Percentiles rank a stretch among this genome's conserved stretches.
phyloP scores from a whole-genome alignment of 768 basidiomycete species.

The Mycena metata region DNA sequence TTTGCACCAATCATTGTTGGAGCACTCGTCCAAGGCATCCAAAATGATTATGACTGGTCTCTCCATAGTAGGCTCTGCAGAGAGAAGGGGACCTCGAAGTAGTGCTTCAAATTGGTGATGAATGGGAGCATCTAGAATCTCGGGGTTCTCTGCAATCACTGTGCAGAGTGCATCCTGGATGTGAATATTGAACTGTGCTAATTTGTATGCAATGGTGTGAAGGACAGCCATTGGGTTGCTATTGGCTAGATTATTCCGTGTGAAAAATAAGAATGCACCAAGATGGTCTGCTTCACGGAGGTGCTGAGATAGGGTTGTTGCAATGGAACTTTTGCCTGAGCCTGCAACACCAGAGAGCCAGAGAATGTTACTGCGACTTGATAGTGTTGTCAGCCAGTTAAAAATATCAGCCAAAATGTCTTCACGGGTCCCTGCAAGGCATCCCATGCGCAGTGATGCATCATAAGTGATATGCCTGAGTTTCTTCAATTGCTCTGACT shows the following conservation, averaged over 20 bases:
- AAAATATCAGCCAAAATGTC: neutral
- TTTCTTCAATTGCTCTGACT: neutral
- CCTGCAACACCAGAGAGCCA: constrained; percentile 40
- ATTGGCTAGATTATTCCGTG: constrained; percentile 21
- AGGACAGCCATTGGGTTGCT: constrained; percentile 26
- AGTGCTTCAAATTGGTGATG: constrained; percentile 10
- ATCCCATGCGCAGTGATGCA: neutral
- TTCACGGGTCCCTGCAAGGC: constrained; percentile 14
- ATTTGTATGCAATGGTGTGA: constrained; percentile 29
- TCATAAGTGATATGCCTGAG: neutral
- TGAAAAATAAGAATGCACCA: constrained; percentile 40
- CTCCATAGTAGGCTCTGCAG: neutral
- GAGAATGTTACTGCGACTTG: neutral
- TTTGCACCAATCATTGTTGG: neutral
- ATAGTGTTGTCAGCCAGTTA: neutral
- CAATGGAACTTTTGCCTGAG: neutral
- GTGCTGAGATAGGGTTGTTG: neutral
- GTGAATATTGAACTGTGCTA: constrained; percentile 11
- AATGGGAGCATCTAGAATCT: constrained; percentile 6
- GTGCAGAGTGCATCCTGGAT: constrained; percentile 1
- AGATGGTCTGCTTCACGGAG: constrained; percentile 22
- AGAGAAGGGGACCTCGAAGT: neutral
- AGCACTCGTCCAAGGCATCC: constrained; percentile 45
- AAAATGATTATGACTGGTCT: constrained; percentile 39
- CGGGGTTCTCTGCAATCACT: neutral